Conservation (phyloP, 768 basidiomycete species). For the Russula dissimulans region DNA sequence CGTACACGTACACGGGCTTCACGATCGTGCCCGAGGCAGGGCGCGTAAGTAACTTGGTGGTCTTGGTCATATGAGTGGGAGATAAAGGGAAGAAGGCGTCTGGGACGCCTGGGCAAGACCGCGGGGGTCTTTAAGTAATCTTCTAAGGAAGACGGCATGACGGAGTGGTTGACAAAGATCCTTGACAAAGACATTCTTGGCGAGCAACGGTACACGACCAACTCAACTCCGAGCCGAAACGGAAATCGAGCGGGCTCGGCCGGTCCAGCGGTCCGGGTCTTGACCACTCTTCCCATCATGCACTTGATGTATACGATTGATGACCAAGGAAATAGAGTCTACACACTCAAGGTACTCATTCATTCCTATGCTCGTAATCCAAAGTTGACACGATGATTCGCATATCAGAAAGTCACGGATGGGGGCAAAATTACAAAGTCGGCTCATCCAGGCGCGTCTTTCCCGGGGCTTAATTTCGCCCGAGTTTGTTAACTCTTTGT, state of each 20-base stretch:
- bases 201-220: background rate
- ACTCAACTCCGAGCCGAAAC: too few species aligned
- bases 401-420: constrained; percentile 69
- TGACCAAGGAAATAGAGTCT: constrained; percentile 67
- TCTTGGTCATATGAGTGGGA: constrained; percentile 31
- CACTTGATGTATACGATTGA: constrained; percentile 95
- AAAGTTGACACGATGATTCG: background rate
- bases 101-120: background rate
- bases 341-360: constrained; percentile 77
- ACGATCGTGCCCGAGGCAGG: constrained; percentile 48
- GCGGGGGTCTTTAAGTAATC: background rate
- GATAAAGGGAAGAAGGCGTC: background rate
- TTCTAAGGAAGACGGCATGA: constrained; percentile 1
- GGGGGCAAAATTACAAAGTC: constrained; percentile 83
- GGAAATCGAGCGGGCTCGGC: too few species aligned
- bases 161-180: background rate
- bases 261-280: background rate
- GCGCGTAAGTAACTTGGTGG: constrained; percentile 40
- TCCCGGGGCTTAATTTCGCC: background rate
- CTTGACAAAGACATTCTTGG: background rate
- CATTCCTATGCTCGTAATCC: background rate
- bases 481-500: background rate
- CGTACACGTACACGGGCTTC: constrained; percentile 49
- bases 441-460: constrained; percentile 81
- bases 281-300: constrained; percentile 41